Base-by-base conservation (phyloP, 2,329 filamentous ascomycete species). In the Geosmithia morbida region DNA sequence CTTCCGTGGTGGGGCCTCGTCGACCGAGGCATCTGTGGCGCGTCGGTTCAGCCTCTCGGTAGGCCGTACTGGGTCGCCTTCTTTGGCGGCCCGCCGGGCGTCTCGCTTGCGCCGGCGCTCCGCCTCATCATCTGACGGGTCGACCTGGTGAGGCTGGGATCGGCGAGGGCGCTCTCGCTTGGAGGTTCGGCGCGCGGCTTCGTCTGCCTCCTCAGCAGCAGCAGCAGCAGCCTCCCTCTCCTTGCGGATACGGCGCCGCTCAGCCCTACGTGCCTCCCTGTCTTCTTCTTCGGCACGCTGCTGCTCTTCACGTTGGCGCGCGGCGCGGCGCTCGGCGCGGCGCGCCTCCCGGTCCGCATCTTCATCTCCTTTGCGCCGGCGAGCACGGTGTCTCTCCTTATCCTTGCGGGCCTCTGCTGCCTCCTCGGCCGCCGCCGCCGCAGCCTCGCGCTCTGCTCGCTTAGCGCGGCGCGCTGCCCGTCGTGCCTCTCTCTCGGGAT, bases 401-500 rank as follows among this genome's bases (percentile, higher is more conserved):
- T 67, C 68, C 29, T 67, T 68, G 43, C 75, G 74, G 6, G 72
- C 79, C 47, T 81, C 75, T 22, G 51, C 53, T 10, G 47, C 49
- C 41, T 53, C 56, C 2, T 55, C 57, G 3, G 68, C 68, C 7
- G 66, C 69, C 41, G 44, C 41, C 20, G 68, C 68, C 7, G 66
- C 69, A 43, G 48, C 43, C 30, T 67, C 66, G 7, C 64, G 66
- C 48, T 79, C 75, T 2, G 73, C 70, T 16, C 72, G 73, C 46
- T 69, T 73, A 1, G 77, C 72, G 48, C 73, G 74, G n/a, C 81
- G 77, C 48, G 79, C 78, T 29, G 76, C 77, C 43, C 72, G 73
- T 44, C 78, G 74, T 19, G 74, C 77, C 58, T 85, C 82, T 22
- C 71, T 67, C 13, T 81, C 77, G 29, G 71, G 67, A 16, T 80